These are phyloP conservation scores for Exophiala viscosa DNA, from an alignment of 2,329 filamentous ascomycete genomes.

Conservation along the genomic window DNA sequence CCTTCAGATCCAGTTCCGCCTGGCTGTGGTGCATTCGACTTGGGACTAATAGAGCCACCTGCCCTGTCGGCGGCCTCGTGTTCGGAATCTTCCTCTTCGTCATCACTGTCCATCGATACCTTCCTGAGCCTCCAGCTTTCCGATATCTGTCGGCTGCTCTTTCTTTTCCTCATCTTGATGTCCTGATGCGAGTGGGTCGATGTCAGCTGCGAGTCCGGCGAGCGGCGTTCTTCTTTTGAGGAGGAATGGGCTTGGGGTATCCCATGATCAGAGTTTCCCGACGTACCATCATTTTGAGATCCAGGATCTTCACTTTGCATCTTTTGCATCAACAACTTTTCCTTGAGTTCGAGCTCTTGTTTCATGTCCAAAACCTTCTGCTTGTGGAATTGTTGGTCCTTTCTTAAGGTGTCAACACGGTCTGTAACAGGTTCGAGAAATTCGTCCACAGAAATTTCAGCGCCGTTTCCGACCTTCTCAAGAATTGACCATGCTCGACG, in stretches of 20 bases:
- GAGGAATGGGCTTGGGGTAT: slow-evolving; percentile 5
- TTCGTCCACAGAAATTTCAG: slow-evolving; percentile 32
- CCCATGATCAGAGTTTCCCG: slow-evolving; percentile 9
- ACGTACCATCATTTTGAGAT: slow-evolving; percentile 25
- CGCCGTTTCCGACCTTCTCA: slow-evolving; percentile 16
- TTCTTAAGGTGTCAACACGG: slow-evolving; percentile 26
- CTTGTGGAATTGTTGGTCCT: slow-evolving; percentile 24
- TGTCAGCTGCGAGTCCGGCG: slow-evolving; percentile 18
- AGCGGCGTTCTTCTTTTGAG: not conserved
- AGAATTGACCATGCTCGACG: slow-evolving; percentile 69
- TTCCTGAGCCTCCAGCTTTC: slow-evolving; percentile 14
- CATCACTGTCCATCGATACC: slow-evolving; percentile 19
- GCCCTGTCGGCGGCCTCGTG: not conserved
- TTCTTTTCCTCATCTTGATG: slow-evolving; percentile 16
- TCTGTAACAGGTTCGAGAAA: slow-evolving; percentile 28
- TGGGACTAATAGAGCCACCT: not conserved
- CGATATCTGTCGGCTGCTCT: not conserved
- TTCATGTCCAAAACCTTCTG: slow-evolving; percentile 24
- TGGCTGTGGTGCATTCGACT: not conserved
- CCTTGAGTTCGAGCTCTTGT: slow-evolving; percentile 22
- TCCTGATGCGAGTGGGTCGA: slow-evolving; percentile 15
- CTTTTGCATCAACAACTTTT: slow-evolving; percentile 17
- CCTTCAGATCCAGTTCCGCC: not conserved
- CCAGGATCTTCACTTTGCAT: slow-evolving; percentile 8
- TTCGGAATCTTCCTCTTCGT: slow-evolving; percentile 15